A percentile compares a stretch with the other conserved stretches of the same genome.
Evolutionary conservation across 768 basidiomycete species (phyloP).

Genomic region (Myochromella boudieri): DNA sequence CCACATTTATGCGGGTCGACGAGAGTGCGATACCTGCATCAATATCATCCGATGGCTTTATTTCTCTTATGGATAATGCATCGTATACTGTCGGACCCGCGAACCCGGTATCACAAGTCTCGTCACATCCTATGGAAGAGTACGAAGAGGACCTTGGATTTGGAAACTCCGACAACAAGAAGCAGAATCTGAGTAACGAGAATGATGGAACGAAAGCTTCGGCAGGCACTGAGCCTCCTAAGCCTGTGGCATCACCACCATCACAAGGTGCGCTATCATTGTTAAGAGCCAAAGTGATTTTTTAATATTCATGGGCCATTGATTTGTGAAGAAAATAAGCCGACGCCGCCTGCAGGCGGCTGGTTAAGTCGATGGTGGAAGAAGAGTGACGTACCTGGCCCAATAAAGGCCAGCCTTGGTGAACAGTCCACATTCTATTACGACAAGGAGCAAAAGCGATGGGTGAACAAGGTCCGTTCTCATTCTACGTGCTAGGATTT

Average conservation of each 20-base stretch:
- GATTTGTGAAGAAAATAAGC: conserved; percentile 11
- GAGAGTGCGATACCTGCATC: conserved; percentile 37
- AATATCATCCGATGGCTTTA: conserved; percentile 59
- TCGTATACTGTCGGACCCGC: conserved; percentile 38
- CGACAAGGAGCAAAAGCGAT: conserved; percentile 91
- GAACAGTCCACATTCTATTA: conserved; percentile 90
- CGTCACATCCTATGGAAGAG: conserved; percentile 42
- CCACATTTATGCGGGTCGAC: conserved; percentile 61
- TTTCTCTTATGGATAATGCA: conserved; percentile 78
- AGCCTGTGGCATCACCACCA: conserved; percentile 18
- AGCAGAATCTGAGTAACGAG: conserved; percentile 29
- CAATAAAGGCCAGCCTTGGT: conserved; percentile 89
- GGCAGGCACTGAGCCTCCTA: conserved; percentile 4
- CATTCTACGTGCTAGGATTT: conserved; percentile 1
- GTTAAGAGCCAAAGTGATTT: neutral
- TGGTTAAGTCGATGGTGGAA: conserved; percentile 89
- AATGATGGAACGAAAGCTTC: conserved; percentile 22
- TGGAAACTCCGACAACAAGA: conserved; percentile 62
- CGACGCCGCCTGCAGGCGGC: conserved; percentile 32
- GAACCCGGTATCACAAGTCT: conserved; percentile 14
- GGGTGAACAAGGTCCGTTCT: conserved; percentile 84
- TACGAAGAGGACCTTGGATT: conserved; percentile 90
- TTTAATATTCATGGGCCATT: neutral
- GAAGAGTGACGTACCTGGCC: conserved; percentile 61
- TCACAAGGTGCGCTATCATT: conserved; percentile 32